Evolutionary conservation across 108 stramenopile species (phyloP).

Genomic region (Poteriospumella lacustris): DNA sequence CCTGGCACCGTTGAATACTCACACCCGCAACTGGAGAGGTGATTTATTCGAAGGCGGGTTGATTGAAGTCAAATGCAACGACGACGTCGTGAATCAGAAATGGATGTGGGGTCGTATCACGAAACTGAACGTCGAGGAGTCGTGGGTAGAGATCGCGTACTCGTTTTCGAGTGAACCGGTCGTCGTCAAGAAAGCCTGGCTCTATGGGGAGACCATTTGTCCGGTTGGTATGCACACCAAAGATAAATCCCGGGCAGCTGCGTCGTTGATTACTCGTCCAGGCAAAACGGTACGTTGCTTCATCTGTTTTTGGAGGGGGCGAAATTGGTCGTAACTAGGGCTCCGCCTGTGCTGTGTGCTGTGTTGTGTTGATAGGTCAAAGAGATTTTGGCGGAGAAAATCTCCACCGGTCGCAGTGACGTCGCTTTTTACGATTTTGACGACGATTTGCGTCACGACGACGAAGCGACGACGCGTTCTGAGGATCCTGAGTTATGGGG

Average conservation of each 20-base stretch:
- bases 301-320: no score
- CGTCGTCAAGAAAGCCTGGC: background rate
- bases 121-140: background rate
- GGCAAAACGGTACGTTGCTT: background rate
- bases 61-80: constrained; percentile 14
- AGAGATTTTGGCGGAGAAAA: no score
- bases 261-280: background rate
- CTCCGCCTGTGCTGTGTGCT: no score
- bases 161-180: constrained; percentile 13
- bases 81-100: constrained; percentile 8
- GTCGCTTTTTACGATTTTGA: no score
- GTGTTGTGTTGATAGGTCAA: no score
- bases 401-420: no score
- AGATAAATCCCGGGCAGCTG: constrained; percentile 6
- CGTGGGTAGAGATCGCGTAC: background rate
- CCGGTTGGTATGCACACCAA: constrained; percentile 17
- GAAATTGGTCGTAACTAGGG: no score
- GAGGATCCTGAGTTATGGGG: no score
- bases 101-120: constrained; percentile 12
- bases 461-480: no score
- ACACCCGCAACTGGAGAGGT: background rate
- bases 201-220: constrained; percentile 15
- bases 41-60: constrained; percentile 3
- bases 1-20: background rate
- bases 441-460: no score